Evolutionary conservation across 352 stramenopile species (phyloP).

Genomic region (Pythium insidiosum): DNA sequence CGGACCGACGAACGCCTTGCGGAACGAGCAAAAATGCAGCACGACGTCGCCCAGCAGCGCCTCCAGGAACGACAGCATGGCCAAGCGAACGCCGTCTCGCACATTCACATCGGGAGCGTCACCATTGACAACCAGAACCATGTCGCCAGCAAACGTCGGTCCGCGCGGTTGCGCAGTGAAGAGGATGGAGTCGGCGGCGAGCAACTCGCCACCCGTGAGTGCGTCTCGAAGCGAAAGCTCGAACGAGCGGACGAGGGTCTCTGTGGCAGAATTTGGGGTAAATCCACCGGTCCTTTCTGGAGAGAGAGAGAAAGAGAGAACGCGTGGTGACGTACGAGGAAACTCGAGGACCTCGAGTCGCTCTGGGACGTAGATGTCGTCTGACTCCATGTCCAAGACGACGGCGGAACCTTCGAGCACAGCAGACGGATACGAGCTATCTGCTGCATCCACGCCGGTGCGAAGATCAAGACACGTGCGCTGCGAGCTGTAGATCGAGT

Average conservation of each 20-base stretch:
- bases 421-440: conserved; percentile 24
- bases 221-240: conserved; percentile 35
- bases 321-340: conserved; percentile 34
- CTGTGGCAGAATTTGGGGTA: conserved; percentile 15
- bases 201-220: conserved; percentile 24
- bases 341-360: conserved; percentile 59
- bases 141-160: conserved; percentile 20
- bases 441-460: not conserved
- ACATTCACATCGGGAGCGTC: not conserved
- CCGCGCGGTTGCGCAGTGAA: conserved; percentile 21
- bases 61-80: conserved; percentile 50
- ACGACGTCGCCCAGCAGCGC: conserved; percentile 51
- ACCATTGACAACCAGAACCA: conserved; percentile 6
- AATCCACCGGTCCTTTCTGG: too few relatives aligned
- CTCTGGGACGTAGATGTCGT: conserved; percentile 62
- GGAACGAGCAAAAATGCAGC: conserved; percentile 56
- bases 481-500: conserved; percentile 64
- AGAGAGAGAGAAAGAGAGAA: too few relatives aligned
- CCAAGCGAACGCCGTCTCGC: conserved; percentile 24
- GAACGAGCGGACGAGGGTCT: conserved; percentile 38
- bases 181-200: conserved; percentile 36
- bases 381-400: conserved; percentile 58
- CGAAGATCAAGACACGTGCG: conserved; percentile 36
- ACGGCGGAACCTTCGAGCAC: conserved; percentile 39
- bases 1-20: conserved; percentile 19